Percentiles rank a stretch among this genome's conserved stretches.
phyloP scores from a whole-genome alignment of 257 asterid genomes.

The Nyctanthes arbortristis region DNA sequence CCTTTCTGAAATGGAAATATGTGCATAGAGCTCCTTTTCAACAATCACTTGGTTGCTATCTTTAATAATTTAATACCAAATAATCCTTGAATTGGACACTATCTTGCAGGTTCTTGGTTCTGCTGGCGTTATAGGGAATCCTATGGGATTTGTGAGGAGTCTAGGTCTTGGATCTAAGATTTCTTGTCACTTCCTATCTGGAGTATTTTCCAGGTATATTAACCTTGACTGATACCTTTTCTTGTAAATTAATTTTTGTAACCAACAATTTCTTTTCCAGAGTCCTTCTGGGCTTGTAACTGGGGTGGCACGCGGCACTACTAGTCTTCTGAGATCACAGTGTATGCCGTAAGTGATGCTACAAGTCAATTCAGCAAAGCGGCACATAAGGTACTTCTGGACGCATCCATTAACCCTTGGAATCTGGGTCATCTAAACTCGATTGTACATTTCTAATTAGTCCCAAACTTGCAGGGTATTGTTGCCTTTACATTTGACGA shows the following conservation, averaged over 20 bases:
- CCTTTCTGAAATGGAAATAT: neutral
- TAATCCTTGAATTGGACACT: conserved; percentile 19
- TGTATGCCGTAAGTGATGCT: conserved; percentile 95
- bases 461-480: conserved; percentile 74
- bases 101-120: conserved; percentile 86
- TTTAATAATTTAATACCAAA: neutral
- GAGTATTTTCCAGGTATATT: conserved; percentile 76
- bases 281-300: conserved; percentile 90
- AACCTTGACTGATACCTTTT: conserved; percentile 6
- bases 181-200: conserved; percentile 87
- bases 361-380: conserved; percentile 97
- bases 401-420: conserved; percentile 19
- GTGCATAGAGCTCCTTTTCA: neutral
- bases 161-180: conserved; percentile 92
- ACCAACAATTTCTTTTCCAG: conserved; percentile 48
- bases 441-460: conserved; percentile 2
- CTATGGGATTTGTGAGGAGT: conserved; percentile 93
- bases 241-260: neutral
- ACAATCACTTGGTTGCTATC: neutral
- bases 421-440: conserved; percentile 22
- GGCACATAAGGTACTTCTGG: conserved; percentile 80
- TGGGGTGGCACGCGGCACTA: conserved; percentile 96
- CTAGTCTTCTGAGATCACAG: conserved; percentile 92
- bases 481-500: conserved; percentile 92
- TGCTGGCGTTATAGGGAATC: conserved; percentile 97